Conservation (phyloP, 768 basidiomycete species). For the Pleurotus eryngii region DNA sequence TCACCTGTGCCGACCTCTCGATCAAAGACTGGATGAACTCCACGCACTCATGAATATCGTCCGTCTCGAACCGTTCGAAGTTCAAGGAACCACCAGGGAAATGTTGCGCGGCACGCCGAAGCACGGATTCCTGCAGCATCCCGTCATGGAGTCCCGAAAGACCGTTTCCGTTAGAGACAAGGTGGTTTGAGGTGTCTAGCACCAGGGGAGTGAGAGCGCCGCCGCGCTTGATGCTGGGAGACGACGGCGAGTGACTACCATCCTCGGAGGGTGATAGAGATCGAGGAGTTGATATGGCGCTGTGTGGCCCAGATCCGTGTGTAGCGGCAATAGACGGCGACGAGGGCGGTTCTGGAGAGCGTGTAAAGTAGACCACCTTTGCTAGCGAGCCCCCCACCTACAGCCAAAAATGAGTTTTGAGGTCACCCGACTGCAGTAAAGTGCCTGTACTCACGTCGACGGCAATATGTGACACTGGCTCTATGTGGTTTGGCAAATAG, state of each 20-base stretch:
- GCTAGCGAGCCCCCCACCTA: slow-evolving; percentile 97
- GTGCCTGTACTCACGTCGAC: slow-evolving; percentile 73
- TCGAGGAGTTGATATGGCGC: slow-evolving; percentile 42
- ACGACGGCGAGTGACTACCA: slow-evolving; percentile 21
- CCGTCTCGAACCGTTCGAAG: slow-evolving; percentile 96
- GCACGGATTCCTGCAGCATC: slow-evolving; percentile 58
- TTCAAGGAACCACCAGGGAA: slow-evolving; percentile 97
- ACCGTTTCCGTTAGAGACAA: slow-evolving; percentile 20
- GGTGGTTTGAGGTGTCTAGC: slow-evolving; percentile 44
- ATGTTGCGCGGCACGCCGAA: slow-evolving; percentile 72
- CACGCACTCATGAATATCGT: slow-evolving; percentile 80
- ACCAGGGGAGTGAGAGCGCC: slow-evolving; percentile 84
- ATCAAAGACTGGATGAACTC: slow-evolving; percentile 87
- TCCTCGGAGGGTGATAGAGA: slow-evolving; percentile 37
- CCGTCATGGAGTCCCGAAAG: slow-evolving; percentile 37
- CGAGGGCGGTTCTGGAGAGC: slow-evolving; percentile 81
- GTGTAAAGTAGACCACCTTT: slow-evolving; percentile 98
- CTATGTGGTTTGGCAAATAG: slow-evolving; percentile 96
- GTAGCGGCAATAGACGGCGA: slow-evolving; percentile 70
- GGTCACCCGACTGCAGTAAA: slow-evolving; percentile 7
- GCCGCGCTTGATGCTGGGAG: slow-evolving; percentile 40
- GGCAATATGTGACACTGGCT: slow-evolving; percentile 96
- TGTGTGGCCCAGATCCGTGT: slow-evolving; percentile 47
- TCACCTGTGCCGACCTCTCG: slow-evolving; percentile 76
- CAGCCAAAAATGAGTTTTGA: slow-evolving; percentile 10